Percentiles rank a stretch among this genome's conserved stretches.
These are phyloP conservation scores for Tulasnella sp. DNA, from an alignment of 768 basidiomycete genomes.

Conservation along the genomic window DNA sequence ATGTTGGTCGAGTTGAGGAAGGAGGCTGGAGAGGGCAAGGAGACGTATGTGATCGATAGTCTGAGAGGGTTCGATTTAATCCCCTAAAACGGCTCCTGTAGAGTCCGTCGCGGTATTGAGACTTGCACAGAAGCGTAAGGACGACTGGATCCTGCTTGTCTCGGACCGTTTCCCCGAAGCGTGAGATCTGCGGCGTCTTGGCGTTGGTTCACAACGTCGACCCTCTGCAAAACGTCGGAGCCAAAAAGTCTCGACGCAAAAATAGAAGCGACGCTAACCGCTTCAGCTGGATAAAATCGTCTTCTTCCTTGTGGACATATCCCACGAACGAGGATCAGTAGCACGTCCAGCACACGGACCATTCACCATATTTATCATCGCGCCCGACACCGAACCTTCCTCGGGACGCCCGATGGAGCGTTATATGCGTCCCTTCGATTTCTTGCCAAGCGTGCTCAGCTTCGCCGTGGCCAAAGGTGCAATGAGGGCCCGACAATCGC, in stretches of 20 bases:
- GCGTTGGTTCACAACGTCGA: neutral
- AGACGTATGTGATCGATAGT: constrained; percentile 67
- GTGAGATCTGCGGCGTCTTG: neutral
- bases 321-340: neutral
- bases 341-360: neutral
- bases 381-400: neutral
- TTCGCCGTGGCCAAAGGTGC: neutral
- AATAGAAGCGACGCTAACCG: neutral
- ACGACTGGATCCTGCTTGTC: too few species aligned
- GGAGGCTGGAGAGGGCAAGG: constrained; percentile 32
- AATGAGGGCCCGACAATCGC: neutral
- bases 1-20: constrained; percentile 48
- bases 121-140: neutral
- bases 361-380: neutral
- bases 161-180: neutral
- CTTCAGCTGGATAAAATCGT: neutral
- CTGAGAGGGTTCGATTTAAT: constrained; percentile 86
- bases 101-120: constrained; percentile 44
- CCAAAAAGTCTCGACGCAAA: neutral
- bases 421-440: neutral
- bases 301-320: neutral
- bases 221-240: neutral
- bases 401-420: neutral
- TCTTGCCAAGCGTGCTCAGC: neutral
- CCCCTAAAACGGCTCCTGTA: constrained; percentile 93